Evolutionary conservation across 805 yeast genomes (phyloP), one percentile per base, ranked within the genome.

Genomic region (Kodamaea hsintzibuensis): DNA sequence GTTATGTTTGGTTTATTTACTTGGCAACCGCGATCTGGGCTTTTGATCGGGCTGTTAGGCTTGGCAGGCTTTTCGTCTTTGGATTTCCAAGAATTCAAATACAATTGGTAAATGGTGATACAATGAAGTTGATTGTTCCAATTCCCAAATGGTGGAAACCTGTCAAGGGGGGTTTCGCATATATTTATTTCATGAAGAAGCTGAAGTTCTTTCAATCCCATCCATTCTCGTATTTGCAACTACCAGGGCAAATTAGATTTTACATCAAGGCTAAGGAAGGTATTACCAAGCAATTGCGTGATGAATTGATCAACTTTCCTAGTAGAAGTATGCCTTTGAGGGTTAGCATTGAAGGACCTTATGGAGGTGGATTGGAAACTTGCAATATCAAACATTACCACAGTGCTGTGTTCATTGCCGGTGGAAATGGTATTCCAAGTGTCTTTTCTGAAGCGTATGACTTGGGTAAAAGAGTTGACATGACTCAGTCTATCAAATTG

Each of bases 161-260:
- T 3, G 67, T 67, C 46, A 86, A 88, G 0, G 90, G 90, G 1
- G 84, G 85, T 19, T 86, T 82, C 65, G 82, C 83, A 27, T 85
- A 82, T 69, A 65, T 85, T 16, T 83, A 81, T 59, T 73, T 81
- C 57, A 61, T 83, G 46, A 70, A 62, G 37, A 72, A 75, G 46
- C 59, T 70, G 40, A 67, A 80, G 59, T 81, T 83, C 61, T 82
- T 86, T 82, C 86, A 85, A 60, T 83, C 88, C 0, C 90, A 85
- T 64, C 91, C 91, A 2, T 85, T 86, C 57, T 78, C 81, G 27
- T 47, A 47, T 40, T 18, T 9, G 49, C 67, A 2, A 55, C 63
- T 42, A 77, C 77, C 1, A 35, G 40, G 40, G 3, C 30, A 47
- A 30, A 10, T 47, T 33, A 16, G 37, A 16, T 73, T 85, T 46